Percentiles rank a stretch among this genome's conserved stretches.
Evolutionary conservation across 2,329 filamentous ascomycete genomes (phyloP).

Genomic region (Torrubiella hemipterigena): DNA sequence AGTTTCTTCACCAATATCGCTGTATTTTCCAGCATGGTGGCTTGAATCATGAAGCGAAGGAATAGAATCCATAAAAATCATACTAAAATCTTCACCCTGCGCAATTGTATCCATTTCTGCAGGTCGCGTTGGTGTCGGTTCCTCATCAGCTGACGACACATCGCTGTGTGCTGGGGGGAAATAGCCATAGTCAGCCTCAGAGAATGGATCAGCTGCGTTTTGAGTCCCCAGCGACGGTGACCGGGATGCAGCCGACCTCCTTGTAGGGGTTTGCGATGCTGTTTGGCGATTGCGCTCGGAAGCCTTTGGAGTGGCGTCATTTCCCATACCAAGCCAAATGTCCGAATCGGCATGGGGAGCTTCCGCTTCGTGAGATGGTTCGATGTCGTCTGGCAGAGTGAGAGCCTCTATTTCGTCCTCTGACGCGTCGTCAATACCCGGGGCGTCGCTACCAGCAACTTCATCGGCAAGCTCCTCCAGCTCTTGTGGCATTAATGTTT

Average conservation of each 20-base stretch:
- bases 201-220: background rate
- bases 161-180: conserved; percentile 19
- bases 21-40: conserved; percentile 19
- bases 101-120: conserved; percentile 27
- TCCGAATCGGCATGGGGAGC: conserved; percentile 25
- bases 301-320: conserved; percentile 23
- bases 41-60: conserved; percentile 32
- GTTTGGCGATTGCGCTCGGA: too few relatives aligned
- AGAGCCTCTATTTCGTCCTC: too few relatives aligned
- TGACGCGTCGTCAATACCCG: too few relatives aligned
- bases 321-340: conserved; percentile 31
- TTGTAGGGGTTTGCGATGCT: background rate
- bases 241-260: background rate
- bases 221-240: background rate
- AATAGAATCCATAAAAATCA: conserved; percentile 45
- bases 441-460: conserved; percentile 7
- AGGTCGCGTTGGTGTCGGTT: conserved; percentile 10
- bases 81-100: conserved; percentile 44
- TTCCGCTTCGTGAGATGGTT: too few relatives aligned
- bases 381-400: too few relatives aligned
- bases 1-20: conserved; percentile 43
- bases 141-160: conserved; percentile 20
- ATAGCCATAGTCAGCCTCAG: conserved; percentile 15
- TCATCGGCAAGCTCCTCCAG: conserved; percentile 14
- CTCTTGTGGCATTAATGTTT: conserved; percentile 15